phyloP scores from a whole-genome alignment of 2,329 filamentous ascomycete species.

The Neurospora crassa region DNA sequence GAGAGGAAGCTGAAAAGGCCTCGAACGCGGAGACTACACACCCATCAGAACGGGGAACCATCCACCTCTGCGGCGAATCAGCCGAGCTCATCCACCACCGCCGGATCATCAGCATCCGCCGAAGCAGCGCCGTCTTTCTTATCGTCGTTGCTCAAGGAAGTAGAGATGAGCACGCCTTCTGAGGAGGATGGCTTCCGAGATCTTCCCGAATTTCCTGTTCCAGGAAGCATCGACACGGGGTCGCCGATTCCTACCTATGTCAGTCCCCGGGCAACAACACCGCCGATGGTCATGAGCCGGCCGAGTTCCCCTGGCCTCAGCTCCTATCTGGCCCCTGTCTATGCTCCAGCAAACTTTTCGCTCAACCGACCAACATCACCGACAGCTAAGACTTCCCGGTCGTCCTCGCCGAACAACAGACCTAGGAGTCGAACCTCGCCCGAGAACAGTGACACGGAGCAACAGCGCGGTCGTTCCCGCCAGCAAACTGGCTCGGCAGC shows the following conservation, averaged over 20 bases:
- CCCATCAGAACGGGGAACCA: constrained; percentile 31
- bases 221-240: constrained; percentile 28
- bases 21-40: constrained; percentile 59
- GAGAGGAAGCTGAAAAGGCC: constrained; percentile 83
- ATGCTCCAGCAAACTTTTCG: constrained; percentile 66
- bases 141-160: constrained; percentile 78
- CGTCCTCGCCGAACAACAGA: constrained; percentile 32
- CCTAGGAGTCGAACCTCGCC: constrained; percentile 14
- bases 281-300: constrained; percentile 50
- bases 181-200: constrained; percentile 44
- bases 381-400: constrained; percentile 7
- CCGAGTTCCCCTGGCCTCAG: constrained; percentile 61
- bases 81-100: constrained; percentile 11
- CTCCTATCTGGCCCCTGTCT: constrained; percentile 63
- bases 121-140: constrained; percentile 66
- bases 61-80: constrained; percentile 25
- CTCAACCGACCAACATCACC: constrained; percentile 33
- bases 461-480: constrained; percentile 17
- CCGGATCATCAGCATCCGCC: constrained; percentile 23
- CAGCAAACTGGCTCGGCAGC: neutral
- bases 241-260: constrained; percentile 60
- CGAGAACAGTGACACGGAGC: constrained; percentile 14
- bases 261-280: constrained; percentile 62
- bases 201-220: constrained; percentile 27
- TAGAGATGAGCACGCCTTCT: constrained; percentile 55